Base-by-base conservation (phyloP, 441 rosid species). In the Brassica balearica region DNA sequence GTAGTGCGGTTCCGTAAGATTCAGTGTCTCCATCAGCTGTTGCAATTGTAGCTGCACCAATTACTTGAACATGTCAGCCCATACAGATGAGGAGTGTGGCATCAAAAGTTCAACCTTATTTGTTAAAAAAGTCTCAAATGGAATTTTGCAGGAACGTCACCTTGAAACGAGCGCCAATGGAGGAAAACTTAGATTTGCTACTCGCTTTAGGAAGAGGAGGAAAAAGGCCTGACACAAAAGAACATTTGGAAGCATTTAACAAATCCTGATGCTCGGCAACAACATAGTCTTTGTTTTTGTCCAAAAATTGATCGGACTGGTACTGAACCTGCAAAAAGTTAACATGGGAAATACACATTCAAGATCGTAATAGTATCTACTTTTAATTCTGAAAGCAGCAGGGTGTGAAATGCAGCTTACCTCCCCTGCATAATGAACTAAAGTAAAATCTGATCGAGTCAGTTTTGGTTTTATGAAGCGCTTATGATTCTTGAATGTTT, bases 1-100 rank as follows among this genome's bases (percentile, higher is more conserved):
- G 84, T 92, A 96, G 86, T 92, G 92, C 53, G 98, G 99, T 72
- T 92, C 92, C 10, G 93, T 88, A 79, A 85, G 89, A 85, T 92
- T 89, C 61, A 92, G 87, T 65, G 78, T 91, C 65, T 92, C 97
- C 98, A 92, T 92, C 86, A 96, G 81, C 69, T 94, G 95, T 76
- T 91, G 93, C 78, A 94, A 79, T 87, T 95, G 95, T 78, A 88
- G 84, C 97, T 94, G 93, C 94, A 88, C 67, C 83, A 88, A 83
- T 66, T 65, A 81, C 59, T 71, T 72, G 68, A 81, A 63, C 65
- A 81, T 70, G 74, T 74, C 80, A 81, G 68, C 60, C 63, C 66
- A 73, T 83, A 66, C 84, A 80, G 65, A 74, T 67, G 55, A 77
- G 34, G 48, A 51, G 10, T 22, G n/a, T 70, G 65, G 59, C 68